Percentiles rank a stretch among this genome's conserved stretches.
Conservation (phyloP, 75 land plant genomes). For the Chamaecyparis obtusa region DNA sequence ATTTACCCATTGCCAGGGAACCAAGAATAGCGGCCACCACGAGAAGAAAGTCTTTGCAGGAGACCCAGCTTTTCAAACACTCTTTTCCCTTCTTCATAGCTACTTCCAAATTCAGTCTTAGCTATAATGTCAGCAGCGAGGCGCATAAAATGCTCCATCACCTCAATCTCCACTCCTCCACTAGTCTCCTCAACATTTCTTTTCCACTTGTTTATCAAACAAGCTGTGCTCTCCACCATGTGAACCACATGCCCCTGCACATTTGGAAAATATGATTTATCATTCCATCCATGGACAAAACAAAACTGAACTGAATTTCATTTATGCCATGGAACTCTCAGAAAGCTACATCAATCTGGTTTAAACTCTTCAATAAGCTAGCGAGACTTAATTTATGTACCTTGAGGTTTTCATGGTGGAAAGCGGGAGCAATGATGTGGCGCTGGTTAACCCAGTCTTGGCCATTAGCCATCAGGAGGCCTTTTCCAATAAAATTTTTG, state of each 20-base stretch:
- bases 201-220: constrained; percentile 17
- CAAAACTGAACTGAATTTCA: neutral
- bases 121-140: constrained; percentile 21
- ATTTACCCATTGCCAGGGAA: constrained; percentile 26
- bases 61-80: constrained; percentile 13
- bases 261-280: neutral
- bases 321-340: neutral
- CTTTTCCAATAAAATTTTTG: constrained; percentile 16
- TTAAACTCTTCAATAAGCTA: neutral
- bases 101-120: constrained; percentile 25
- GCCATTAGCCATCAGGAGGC: constrained; percentile 23
- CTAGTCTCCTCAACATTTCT: neutral
- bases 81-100: constrained; percentile 20
- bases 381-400: neutral
- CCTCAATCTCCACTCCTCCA: constrained; percentile 17
- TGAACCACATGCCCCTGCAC: constrained; percentile 15
- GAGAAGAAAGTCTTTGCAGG: constrained; percentile 19
- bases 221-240: constrained; percentile 23
- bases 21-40: constrained; percentile 19
- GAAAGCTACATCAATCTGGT: neutral
- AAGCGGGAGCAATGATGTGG: constrained; percentile 21
- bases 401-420: constrained; percentile 29
- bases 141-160: neutral
- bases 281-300: neutral
- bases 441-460: constrained; percentile 27